Percentiles rank a stretch among this genome's conserved stretches.
Conservation (phyloP, 768 basidiomycete species). For the Leccinellum luteum region DNA sequence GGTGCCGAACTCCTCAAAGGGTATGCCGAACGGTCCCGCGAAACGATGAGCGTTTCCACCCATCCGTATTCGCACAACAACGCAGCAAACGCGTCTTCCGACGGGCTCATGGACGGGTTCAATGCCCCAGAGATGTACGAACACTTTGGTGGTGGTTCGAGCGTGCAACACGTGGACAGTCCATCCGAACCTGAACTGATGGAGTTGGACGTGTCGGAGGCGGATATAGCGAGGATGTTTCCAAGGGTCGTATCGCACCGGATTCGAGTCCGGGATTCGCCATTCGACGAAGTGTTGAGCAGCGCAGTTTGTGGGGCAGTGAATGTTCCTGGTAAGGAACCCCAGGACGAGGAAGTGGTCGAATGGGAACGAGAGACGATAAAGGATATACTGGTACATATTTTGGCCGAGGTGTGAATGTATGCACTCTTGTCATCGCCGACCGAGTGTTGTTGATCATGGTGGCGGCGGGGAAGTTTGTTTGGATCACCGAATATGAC, state of each 20-base stretch:
- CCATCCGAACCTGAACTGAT: conserved; percentile 21
- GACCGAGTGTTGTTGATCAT: too few species aligned
- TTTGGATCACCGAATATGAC: conserved; percentile 31
- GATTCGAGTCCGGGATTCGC: conserved; percentile 64
- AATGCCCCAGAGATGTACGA: conserved; percentile 14
- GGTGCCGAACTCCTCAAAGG: conserved; percentile 55
- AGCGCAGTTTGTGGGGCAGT: conserved; percentile 60
- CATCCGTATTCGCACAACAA: conserved; percentile 18
- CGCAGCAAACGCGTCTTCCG: conserved; percentile 21
- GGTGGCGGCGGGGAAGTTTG: not conserved
- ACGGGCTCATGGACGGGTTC: conserved; percentile 16
- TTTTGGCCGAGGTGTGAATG: conserved; percentile 49
- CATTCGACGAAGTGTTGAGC: conserved; percentile 66
- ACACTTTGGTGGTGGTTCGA: not conserved
- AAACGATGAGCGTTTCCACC: conserved; percentile 17
- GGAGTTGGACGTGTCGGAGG: conserved; percentile 64
- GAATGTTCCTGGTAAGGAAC: conserved; percentile 14
- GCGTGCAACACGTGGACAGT: conserved; percentile 4
- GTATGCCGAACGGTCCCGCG: conserved; percentile 20
- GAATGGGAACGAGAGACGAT: conserved; percentile 49
- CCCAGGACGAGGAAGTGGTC: conserved; percentile 12
- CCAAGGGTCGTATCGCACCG: conserved; percentile 76
- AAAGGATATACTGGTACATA: conserved; percentile 62
- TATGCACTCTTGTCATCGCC: not conserved
- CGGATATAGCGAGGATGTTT: conserved; percentile 71